Percentiles rank a stretch among this genome's conserved stretches.
phyloP scores from a whole-genome alignment of 2,329 filamentous ascomycete genomes.

The Paecilomyces niveus region DNA sequence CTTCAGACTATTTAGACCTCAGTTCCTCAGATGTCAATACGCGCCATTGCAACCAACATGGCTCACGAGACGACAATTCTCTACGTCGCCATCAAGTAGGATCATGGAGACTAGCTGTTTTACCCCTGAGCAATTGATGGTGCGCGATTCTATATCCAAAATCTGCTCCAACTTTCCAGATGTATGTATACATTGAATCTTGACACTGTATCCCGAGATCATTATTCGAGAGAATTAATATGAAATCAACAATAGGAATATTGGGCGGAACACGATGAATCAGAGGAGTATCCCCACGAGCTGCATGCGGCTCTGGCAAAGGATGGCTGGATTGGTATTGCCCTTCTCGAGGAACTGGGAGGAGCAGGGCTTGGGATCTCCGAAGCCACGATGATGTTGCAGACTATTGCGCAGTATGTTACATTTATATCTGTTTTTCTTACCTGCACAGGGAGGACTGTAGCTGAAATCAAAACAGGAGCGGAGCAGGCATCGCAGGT shows the following conservation, averaged over 20 bases:
- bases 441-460: neutral
- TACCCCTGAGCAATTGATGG: conserved; percentile 63
- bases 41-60: neutral
- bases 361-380: conserved; percentile 69
- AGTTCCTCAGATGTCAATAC: neutral
- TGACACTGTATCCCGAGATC: conserved; percentile 5
- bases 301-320: conserved; percentile 68
- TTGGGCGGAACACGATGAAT: conserved; percentile 68
- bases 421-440: neutral
- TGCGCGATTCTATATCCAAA: conserved; percentile 62
- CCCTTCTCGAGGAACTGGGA: conserved; percentile 65
- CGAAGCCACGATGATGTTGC: conserved; percentile 82
- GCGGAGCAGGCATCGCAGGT: conserved; percentile 70
- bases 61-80: conserved; percentile 15
- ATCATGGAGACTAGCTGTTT: conserved; percentile 70
- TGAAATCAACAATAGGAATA: conserved; percentile 45
- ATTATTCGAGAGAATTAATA: neutral
- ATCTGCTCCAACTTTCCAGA: conserved; percentile 66
- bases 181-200: conserved; percentile 12
- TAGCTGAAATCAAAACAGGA: conserved; percentile 21
- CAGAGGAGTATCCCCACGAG: conserved; percentile 63
- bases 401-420: conserved; percentile 63
- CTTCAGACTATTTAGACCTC: neutral
- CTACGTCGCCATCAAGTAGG: conserved; percentile 19
- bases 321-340: conserved; percentile 76